A percentile compares a stretch with the other conserved stretches of the same genome.
Evolutionary conservation across 768 basidiomycete genomes (phyloP).

Genomic region (Fistulinella prunicolor): DNA sequence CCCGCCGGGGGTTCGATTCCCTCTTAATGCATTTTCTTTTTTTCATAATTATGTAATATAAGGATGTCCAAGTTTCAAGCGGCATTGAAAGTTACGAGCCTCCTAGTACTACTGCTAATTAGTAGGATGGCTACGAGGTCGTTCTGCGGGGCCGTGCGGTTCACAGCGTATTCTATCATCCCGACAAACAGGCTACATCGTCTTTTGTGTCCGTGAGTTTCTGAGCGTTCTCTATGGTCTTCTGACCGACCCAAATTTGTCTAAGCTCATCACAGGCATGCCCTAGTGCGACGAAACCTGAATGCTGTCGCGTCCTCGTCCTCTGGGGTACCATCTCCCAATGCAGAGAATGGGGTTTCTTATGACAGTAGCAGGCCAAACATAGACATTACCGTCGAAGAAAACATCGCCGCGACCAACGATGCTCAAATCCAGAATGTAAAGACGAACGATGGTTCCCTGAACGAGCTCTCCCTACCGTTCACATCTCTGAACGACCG

Average conservation of each 20-base stretch:
- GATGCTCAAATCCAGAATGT: background rate
- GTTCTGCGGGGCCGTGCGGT: background rate
- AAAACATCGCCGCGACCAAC: background rate
- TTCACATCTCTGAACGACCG: slow-evolving; percentile 39
- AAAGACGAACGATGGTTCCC: background rate
- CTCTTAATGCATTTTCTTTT: slow-evolving; percentile 60
- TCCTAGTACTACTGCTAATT: too few species aligned
- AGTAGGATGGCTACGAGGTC: slow-evolving; percentile 1
- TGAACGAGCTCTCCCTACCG: background rate
- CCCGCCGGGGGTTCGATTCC: slow-evolving; percentile 90
- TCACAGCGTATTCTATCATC: background rate
- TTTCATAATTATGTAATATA: background rate
- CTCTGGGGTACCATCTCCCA: background rate
- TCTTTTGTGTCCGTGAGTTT: slow-evolving; percentile 15
- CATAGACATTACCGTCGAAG: background rate
- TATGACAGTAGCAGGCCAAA: background rate
- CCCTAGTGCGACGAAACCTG: slow-evolving; percentile 3
- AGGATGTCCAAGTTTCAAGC: too few species aligned
- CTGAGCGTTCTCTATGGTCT: background rate
- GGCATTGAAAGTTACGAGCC: too few species aligned
- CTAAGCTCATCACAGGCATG: slow-evolving; percentile 1
- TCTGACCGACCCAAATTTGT: background rate
- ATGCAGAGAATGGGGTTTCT: background rate
- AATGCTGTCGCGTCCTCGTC: slow-evolving; percentile 2
- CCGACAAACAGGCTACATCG: background rate